These are phyloP conservation scores for Coemansia erecta DNA, from an alignment of 192 early-diverging fungal genomes.

Conservation along the genomic window DNA sequence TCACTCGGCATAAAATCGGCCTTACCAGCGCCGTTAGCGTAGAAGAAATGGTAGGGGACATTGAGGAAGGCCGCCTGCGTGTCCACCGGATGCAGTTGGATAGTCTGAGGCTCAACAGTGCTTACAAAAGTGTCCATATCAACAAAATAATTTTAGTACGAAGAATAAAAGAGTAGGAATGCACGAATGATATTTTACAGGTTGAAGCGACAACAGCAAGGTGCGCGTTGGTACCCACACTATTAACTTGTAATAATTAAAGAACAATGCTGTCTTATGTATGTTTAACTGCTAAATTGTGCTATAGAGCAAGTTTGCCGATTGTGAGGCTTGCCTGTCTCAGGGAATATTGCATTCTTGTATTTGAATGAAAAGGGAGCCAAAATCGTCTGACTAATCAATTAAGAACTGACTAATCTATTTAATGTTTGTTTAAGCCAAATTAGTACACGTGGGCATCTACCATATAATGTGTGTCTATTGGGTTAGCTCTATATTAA, in stretches of 20 bases:
- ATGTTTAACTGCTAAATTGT: neutral
- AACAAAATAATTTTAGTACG: neutral
- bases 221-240: neutral
- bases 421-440: no score
- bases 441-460: no score
- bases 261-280: neutral
- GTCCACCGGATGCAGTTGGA: constrained; percentile 45
- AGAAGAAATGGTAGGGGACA: constrained; percentile 47
- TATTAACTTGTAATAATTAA: neutral
- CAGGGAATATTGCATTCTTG: neutral
- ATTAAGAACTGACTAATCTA: neutral
- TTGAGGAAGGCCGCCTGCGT: constrained; percentile 50
- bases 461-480: no score
- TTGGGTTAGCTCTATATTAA: no score
- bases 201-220: no score
- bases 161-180: neutral
- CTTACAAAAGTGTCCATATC: constrained; percentile 41
- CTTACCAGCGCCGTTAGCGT: constrained; percentile 13
- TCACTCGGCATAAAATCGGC: constrained; percentile 42
- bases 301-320: neutral
- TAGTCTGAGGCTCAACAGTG: constrained; percentile 29
- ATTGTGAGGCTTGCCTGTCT: neutral
- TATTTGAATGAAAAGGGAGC: neutral
- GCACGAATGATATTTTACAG: neutral
- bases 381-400: neutral